Evolutionary conservation across 2,329 filamentous ascomycete genomes (phyloP).

Genomic region (Apiospora pterosperma): DNA sequence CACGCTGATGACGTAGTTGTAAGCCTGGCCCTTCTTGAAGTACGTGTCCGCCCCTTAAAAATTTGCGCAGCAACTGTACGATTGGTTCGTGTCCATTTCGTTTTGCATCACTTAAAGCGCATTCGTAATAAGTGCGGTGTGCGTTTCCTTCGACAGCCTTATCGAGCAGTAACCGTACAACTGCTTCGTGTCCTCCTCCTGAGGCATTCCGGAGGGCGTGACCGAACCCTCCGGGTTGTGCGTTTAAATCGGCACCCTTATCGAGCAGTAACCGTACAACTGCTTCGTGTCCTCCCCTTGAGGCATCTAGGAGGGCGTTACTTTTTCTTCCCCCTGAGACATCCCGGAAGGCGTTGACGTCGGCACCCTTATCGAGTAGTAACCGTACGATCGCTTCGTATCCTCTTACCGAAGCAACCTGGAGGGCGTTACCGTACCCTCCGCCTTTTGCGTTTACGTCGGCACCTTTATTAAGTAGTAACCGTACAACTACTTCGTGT

Average conservation of each 20-base stretch:
- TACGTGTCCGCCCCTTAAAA: slow-evolving; percentile 71
- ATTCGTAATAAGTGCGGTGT: too few relatives aligned
- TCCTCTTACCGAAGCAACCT: background rate
- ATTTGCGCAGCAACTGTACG: background rate
- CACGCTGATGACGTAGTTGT: slow-evolving; percentile 66
- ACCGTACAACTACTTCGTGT: background rate
- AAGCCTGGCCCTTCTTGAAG: slow-evolving; percentile 62
- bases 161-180: too few relatives aligned
- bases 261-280: background rate
- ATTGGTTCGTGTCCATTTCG: background rate
- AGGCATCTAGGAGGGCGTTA: too few relatives aligned
- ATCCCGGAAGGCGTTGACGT: too few relatives aligned
- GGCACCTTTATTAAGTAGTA: slow-evolving; percentile 3
- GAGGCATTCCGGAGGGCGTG: too few relatives aligned
- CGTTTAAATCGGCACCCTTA: background rate
- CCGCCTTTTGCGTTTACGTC: slow-evolving; percentile 3
- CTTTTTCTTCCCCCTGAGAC: too few relatives aligned
- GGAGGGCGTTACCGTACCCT: background rate
- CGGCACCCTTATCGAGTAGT: slow-evolving; percentile 2
- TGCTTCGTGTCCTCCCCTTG: background rate
- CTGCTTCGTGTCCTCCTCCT: too few relatives aligned
- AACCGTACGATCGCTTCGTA: background rate
- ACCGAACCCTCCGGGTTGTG: too few relatives aligned
- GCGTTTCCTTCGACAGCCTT: too few relatives aligned
- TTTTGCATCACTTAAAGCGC: too few relatives aligned